Evolutionary conservation across 805 yeast genomes (phyloP).

Genomic region (Ogataea corticis): DNA sequence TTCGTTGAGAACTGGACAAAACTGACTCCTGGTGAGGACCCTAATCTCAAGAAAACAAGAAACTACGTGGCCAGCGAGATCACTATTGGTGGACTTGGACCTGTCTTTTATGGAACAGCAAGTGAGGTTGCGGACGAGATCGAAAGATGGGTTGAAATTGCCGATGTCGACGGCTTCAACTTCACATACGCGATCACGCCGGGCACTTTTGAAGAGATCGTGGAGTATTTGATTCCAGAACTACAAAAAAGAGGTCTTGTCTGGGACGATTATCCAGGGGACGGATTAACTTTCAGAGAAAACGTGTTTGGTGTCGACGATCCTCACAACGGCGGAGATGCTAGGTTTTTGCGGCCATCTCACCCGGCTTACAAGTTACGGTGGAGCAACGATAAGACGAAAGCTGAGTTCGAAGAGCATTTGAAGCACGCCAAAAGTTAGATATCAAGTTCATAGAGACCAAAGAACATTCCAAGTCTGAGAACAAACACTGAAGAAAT

Average conservation of each 20-base stretch:
- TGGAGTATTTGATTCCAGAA: conserved; percentile 35
- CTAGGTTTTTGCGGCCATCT: conserved; percentile 12
- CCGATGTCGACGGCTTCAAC: conserved; percentile 46
- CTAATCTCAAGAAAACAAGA: conserved; percentile 25
- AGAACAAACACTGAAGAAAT: neutral
- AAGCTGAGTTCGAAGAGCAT: conserved; percentile 6
- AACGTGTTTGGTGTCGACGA: conserved; percentile 29
- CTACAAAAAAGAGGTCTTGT: conserved; percentile 30
- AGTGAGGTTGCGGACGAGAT: conserved; percentile 41
- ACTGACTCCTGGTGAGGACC: conserved; percentile 11
- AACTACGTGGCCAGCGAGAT: conserved; percentile 33
- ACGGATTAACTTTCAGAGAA: conserved; percentile 31
- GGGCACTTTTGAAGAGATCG: conserved; percentile 39
- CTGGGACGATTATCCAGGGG: conserved; percentile 34
- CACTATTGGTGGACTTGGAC: conserved; percentile 32
- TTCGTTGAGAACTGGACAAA: conserved; percentile 38
- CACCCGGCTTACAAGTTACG: conserved; percentile 15
- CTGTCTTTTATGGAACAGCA: conserved; percentile 37
- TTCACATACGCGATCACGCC: conserved; percentile 40
- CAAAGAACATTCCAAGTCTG: too few species aligned
- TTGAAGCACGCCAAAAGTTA: neutral
- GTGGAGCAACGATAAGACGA: conserved; percentile 11
- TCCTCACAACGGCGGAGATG: conserved; percentile 5
- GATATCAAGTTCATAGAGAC: too few species aligned
- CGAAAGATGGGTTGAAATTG: conserved; percentile 39